Conservation (phyloP, 2,329 filamentous ascomycete genomes). For the Penicillium fuscoglaucum region DNA sequence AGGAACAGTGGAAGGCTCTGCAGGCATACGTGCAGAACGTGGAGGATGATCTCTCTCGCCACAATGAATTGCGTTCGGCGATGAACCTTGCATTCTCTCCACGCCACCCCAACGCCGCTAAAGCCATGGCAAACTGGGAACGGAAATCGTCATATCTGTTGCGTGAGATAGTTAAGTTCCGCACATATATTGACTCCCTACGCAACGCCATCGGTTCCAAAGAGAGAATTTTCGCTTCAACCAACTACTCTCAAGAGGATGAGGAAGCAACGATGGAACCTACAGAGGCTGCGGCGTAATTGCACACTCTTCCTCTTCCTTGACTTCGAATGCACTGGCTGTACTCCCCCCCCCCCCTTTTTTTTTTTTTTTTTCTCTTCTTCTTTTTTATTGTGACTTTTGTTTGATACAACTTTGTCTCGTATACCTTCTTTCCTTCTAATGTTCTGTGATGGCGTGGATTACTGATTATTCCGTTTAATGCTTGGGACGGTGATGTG, state of each 20-base stretch:
- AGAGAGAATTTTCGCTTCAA: conserved; percentile 63
- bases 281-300: background rate
- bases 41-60: conserved; percentile 78
- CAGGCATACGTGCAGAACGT: conserved; percentile 78
- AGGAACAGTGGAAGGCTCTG: conserved; percentile 76
- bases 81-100: conserved; percentile 90
- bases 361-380: background rate
- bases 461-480: conserved; percentile 18
- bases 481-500: conserved; percentile 27
- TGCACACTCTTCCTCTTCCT: background rate
- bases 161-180: conserved; percentile 93
- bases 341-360: background rate
- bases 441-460: conserved; percentile 6
- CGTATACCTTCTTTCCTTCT: conserved; percentile 13
- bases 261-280: conserved; percentile 5
- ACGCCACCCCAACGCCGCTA: conserved; percentile 73
- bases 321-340: conserved; percentile 2
- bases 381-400: background rate
- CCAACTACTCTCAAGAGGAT: conserved; percentile 13
- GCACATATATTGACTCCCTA: conserved; percentile 88
- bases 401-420: conserved; percentile 3
- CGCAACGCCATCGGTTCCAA: conserved; percentile 69
- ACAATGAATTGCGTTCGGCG: conserved; percentile 83
- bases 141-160: conserved; percentile 89
- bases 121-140: conserved; percentile 96